A percentile compares a stretch with the other conserved stretches of the same genome.
These are phyloP conservation scores for Phytophthora crassamura DNA, from an alignment of 352 stramenopile species.

Conservation along the genomic window DNA sequence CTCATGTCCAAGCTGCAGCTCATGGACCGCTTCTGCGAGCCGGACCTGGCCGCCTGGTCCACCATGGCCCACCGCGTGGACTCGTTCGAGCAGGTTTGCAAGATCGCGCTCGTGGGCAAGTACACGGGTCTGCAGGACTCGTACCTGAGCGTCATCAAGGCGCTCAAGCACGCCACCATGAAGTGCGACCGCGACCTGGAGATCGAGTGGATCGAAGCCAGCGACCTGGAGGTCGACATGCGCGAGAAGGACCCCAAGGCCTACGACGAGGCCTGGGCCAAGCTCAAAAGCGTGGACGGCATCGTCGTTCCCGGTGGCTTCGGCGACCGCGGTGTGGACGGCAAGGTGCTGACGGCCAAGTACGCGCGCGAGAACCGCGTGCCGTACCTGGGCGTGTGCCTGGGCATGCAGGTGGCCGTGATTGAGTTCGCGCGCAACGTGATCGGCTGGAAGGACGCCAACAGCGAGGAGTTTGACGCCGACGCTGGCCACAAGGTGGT, in stretches of 20 bases:
- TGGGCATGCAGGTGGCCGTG: constrained; percentile 96
- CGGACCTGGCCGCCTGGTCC: constrained; percentile 81
- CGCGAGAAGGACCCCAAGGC: constrained; percentile 73
- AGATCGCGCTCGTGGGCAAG: constrained; percentile 99
- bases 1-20: constrained; percentile 94
- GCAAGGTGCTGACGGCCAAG: constrained; percentile 97
- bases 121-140: constrained; percentile 99
- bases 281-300: constrained; percentile 92
- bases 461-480: constrained; percentile 96
- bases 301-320: constrained; percentile 99
- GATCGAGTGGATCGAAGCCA: constrained; percentile 98
- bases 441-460: constrained; percentile 92
- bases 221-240: constrained; percentile 91
- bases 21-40: constrained; percentile 87
- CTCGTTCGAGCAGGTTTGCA: constrained; percentile 90
- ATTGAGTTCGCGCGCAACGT: constrained; percentile 98
- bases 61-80: constrained; percentile 96
- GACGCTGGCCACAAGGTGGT: constrained; percentile 93
- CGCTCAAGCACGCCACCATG: constrained; percentile 95
- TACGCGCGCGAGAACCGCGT: constrained; percentile 96
- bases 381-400: constrained; percentile 98
- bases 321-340: constrained; percentile 97
- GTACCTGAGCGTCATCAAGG: constrained; percentile 99
- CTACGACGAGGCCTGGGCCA: constrained; percentile 92
- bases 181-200: constrained; percentile 93